Conservation (phyloP, 1,284 basidiomycete genomes). For the Leccinum subatratum region DNA sequence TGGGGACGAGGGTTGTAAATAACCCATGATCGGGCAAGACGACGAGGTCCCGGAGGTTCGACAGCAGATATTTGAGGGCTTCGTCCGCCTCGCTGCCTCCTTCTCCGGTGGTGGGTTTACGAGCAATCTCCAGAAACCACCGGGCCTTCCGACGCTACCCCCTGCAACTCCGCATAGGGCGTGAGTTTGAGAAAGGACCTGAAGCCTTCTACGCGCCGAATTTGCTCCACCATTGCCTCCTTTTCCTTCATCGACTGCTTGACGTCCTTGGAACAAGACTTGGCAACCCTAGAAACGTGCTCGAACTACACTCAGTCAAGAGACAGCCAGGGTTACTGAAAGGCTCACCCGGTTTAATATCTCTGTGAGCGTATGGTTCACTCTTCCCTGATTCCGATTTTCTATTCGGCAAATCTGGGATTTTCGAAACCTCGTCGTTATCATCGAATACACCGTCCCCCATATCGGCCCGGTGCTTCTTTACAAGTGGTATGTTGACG, state of each 20-base stretch:
- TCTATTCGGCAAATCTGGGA: slow-evolving; percentile 31
- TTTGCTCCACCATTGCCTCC: slow-evolving; percentile 23
- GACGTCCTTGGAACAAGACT: slow-evolving; percentile 14
- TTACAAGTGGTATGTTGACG: slow-evolving; percentile 46
- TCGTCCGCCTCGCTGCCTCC: neutral
- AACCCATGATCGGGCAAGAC: slow-evolving; percentile 31
- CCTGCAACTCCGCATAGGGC: slow-evolving; percentile 27
- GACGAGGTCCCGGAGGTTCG: slow-evolving; percentile 33
- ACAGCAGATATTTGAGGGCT: slow-evolving; percentile 21
- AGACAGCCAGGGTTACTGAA: neutral
- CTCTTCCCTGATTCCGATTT: slow-evolving; percentile 38
- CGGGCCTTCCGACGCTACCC: slow-evolving; percentile 32
- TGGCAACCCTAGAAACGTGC: slow-evolving; percentile 7
- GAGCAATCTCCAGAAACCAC: slow-evolving; percentile 28
- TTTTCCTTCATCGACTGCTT: slow-evolving; percentile 23
- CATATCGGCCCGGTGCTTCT: slow-evolving; percentile 46
- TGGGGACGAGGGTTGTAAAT: slow-evolving; percentile 14
- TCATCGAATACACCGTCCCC: slow-evolving; percentile 70
- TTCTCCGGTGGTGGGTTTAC: neutral
- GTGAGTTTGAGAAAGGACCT: slow-evolving; percentile 24
- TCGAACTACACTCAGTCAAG: slow-evolving; percentile 16
- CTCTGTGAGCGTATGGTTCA: slow-evolving; percentile 91
- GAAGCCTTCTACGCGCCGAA: slow-evolving; percentile 29
- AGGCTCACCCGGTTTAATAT: slow-evolving; percentile 86
- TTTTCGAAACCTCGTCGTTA: slow-evolving; percentile 59